Conservation (phyloP, 768 basidiomycete genomes). For the Goffeauzyma gilvescens region DNA sequence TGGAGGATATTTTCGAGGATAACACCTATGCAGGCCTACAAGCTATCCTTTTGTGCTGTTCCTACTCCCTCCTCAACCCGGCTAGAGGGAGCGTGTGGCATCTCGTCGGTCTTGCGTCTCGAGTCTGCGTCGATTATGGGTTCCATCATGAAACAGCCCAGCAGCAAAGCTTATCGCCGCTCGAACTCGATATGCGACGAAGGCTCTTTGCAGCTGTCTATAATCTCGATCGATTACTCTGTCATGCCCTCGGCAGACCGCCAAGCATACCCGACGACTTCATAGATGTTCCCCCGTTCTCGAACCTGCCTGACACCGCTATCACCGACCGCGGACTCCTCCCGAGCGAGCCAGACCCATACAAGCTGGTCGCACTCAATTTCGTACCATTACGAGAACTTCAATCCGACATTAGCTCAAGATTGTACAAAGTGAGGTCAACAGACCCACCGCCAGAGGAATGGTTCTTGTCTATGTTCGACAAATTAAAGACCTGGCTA, state of each 20-base stretch:
- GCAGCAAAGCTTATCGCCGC: constrained; percentile 17
- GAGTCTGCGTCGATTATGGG: constrained; percentile 31
- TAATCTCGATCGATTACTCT: constrained; percentile 31
- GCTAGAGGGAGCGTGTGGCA: constrained; percentile 33
- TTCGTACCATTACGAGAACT: constrained; percentile 28
- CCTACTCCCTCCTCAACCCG: constrained; percentile 33
- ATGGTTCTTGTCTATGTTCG: constrained; percentile 30
- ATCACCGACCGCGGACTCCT: constrained; percentile 14
- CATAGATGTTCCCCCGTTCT: constrained; percentile 25
- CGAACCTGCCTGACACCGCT: constrained; percentile 10
- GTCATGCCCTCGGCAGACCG: constrained; percentile 28
- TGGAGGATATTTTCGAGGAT: constrained; percentile 31
- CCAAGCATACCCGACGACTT: constrained; percentile 32
- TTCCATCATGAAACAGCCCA: constrained; percentile 31
- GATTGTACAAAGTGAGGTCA: constrained; percentile 27
- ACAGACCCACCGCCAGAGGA: constrained; percentile 19
- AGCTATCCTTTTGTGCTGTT: constrained; percentile 30
- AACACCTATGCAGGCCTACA: constrained; percentile 31
- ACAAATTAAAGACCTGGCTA: constrained; percentile 29
- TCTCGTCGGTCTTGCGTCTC: constrained; percentile 30
- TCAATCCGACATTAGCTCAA: constrained; percentile 29
- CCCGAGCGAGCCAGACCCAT: constrained; percentile 20
- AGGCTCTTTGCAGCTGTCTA: constrained; percentile 29
- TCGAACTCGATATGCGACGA: constrained; percentile 29
- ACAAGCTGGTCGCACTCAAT: constrained; percentile 28